phyloP scores from a whole-genome alignment of 164 flowering plant genomes.

The Warburgia ugandensis region DNA sequence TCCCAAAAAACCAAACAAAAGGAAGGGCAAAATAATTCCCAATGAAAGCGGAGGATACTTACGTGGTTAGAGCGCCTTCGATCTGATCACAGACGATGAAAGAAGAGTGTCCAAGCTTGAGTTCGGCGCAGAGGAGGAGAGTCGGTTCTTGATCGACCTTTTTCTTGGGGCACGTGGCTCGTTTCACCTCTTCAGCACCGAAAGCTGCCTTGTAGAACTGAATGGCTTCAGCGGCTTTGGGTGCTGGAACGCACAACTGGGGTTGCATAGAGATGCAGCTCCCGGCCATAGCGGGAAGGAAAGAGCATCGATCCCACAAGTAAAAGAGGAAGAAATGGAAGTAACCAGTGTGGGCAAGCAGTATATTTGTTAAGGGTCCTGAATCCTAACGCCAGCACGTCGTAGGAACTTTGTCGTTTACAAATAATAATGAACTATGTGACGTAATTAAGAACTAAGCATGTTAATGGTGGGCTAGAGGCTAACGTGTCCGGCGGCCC shows the following conservation, averaged over 20 bases:
- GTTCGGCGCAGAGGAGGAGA: conserved; percentile 51
- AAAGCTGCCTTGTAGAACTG: conserved; percentile 77
- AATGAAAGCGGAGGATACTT: no score
- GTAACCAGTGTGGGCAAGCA: no score
- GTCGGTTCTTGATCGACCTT: conserved; percentile 86
- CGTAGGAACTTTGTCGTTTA: no score
- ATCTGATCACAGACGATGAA: conserved; percentile 44
- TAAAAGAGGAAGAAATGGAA: no score
- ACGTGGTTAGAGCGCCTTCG: conserved; percentile 38
- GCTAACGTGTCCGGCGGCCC: no score
- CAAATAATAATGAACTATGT: no score
- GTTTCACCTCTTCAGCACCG: conserved; percentile 67
- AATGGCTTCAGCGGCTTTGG: conserved; percentile 65
- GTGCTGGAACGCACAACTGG: conserved; percentile 48
- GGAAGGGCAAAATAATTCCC: not conserved
- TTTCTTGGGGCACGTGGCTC: conserved; percentile 52
- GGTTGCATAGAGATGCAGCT: conserved; percentile 42
- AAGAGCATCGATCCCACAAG: no score
- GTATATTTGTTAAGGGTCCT: no score
- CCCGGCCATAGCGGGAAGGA: conserved; percentile 30
- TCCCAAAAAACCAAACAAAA: not conserved
- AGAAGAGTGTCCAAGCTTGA: conserved; percentile 44
- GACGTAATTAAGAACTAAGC: no score
- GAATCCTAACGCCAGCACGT: no score
- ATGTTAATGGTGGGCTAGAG: no score